Evolutionary conservation across 768 basidiomycete genomes (phyloP), one percentile per base, ranked within the genome.

Genomic region (Kwoniella europaea): DNA sequence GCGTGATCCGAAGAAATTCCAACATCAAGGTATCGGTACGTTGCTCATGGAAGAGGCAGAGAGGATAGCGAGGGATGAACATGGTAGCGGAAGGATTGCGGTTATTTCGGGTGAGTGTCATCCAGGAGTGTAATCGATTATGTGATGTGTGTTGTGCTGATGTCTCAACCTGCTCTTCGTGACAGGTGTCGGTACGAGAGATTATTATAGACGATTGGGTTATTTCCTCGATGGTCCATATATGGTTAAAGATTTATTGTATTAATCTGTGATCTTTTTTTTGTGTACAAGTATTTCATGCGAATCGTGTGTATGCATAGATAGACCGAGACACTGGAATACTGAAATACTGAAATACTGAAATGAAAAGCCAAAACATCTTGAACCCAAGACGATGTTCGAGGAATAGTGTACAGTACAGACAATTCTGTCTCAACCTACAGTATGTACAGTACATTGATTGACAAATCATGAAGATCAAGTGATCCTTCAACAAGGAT

Each of bases 1-100:
- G 65, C 88, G 97, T 60, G 95, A 99, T 85, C 97, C 97, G 20
- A 98, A 94, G 43, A 97, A 96, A 84, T 98, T 98, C 87, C 94
- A 97, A 81, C 94, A 97, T 85, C 92, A 93, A 87, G 97, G 97
- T 9, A 98, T 98, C 82, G 97, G 97, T 13, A 97, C 94, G 41
- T 83, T 98, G 72, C 85, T 99, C 72, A 99, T 99, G 97, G 97
- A 99, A 82, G 97, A 99, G 85, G 97, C 97, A 10, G 97, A 98
- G 84, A 88, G 96, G 77, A 98, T 99, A 86, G 94, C 97, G 27
- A 86, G 91, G 74, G 96, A 98, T 79, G 97, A 99, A 82, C 97
- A 99, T 72, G 96, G 92, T 20, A 98, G 94, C 82, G 86, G 91
- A 72, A 95, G 98, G 84, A 85, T 99, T 43, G 97, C 92, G n/a